Evolutionary conservation across 2,329 filamentous ascomycete species (phyloP).

Genomic region (Chrysosporium keratinophilum): DNA sequence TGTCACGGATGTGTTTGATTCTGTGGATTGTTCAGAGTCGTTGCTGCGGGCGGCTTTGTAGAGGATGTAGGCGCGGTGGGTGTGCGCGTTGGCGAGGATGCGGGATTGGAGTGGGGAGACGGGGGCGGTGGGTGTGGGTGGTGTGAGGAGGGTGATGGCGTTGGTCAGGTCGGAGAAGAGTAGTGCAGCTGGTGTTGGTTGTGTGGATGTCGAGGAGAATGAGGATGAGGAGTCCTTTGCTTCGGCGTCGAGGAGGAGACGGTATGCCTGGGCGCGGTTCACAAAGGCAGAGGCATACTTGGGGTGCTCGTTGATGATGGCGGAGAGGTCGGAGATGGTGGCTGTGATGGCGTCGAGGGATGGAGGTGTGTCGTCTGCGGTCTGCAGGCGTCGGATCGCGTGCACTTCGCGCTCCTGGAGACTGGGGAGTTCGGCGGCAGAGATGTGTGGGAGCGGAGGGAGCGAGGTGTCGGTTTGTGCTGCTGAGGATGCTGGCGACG

Average conservation of each 20-base stretch:
- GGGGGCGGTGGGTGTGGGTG: constrained; percentile 29
- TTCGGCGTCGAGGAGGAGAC: constrained; percentile 29
- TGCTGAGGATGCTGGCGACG: constrained; percentile 25
- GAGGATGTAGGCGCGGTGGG: constrained; percentile 42
- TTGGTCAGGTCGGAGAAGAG: constrained; percentile 31
- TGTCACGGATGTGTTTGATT: not conserved
- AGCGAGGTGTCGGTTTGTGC: constrained; percentile 31
- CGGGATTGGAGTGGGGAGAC: constrained; percentile 41
- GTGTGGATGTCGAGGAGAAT: constrained; percentile 21
- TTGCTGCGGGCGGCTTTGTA: constrained; percentile 26
- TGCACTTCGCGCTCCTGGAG: constrained; percentile 33
- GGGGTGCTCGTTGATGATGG: constrained; percentile 36
- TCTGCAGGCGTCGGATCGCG: constrained; percentile 33
- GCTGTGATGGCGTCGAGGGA: constrained; percentile 22
- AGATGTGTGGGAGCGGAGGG: constrained; percentile 33
- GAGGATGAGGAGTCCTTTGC: constrained; percentile 3
- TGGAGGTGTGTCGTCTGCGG: constrained; percentile 10
- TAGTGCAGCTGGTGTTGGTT: constrained; percentile 14
- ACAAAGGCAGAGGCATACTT: constrained; percentile 46
- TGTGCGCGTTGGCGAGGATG: constrained; percentile 45
- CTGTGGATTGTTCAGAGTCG: not conserved
- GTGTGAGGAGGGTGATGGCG: constrained; percentile 40
- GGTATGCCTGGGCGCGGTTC: constrained; percentile 45
- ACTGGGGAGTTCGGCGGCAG: constrained; percentile 26
- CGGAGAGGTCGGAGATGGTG: constrained; percentile 32